Conservation (phyloP, 2,329 filamentous ascomycete genomes). For the Pochonia chlamydosporia region DNA sequence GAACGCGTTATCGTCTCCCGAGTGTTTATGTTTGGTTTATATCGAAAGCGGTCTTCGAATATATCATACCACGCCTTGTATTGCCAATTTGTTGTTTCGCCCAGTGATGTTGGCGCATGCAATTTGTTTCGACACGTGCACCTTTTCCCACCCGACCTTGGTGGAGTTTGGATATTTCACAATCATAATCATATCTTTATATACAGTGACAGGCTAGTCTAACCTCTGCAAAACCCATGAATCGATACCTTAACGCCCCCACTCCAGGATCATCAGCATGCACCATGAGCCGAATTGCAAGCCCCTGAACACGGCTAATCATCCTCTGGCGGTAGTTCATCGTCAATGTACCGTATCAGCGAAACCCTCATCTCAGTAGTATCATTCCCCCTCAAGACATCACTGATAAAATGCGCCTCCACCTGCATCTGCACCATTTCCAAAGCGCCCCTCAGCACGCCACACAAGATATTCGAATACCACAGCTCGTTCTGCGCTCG, state of each 20-base stretch:
- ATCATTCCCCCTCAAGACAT: constrained; percentile 87
- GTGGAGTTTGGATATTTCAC: too few relatives aligned
- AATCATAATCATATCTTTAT: too few relatives aligned
- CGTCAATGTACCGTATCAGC: constrained; percentile 89
- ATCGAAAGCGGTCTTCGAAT: constrained; percentile 5
- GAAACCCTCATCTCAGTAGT: constrained; percentile 96
- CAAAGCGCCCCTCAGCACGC: constrained; percentile 80
- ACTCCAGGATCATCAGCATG: background rate
- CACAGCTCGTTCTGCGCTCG: constrained; percentile 93
- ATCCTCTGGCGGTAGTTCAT: constrained; percentile 94
- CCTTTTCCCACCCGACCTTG: too few relatives aligned
- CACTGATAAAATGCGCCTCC: constrained; percentile 92
- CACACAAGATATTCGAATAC: constrained; percentile 97
- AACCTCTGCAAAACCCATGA: background rate
- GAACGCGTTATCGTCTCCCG: background rate
- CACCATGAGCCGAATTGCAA: too few relatives aligned
- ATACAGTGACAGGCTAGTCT: background rate
- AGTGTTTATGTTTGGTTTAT: constrained; percentile 6
- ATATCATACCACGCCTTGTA: constrained; percentile 6
- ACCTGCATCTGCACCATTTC: constrained; percentile 99
- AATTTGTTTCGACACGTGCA: too few relatives aligned
- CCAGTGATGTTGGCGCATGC: background rate
- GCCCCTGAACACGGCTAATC: constrained; percentile 49
- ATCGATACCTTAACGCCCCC: background rate
- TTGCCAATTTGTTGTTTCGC: background rate